A percentile compares a stretch with the other conserved stretches of the same genome.
Evolutionary conservation across 495 filamentous ascomycete genomes (phyloP).

Genomic region (Aspergillus cavernicola): DNA sequence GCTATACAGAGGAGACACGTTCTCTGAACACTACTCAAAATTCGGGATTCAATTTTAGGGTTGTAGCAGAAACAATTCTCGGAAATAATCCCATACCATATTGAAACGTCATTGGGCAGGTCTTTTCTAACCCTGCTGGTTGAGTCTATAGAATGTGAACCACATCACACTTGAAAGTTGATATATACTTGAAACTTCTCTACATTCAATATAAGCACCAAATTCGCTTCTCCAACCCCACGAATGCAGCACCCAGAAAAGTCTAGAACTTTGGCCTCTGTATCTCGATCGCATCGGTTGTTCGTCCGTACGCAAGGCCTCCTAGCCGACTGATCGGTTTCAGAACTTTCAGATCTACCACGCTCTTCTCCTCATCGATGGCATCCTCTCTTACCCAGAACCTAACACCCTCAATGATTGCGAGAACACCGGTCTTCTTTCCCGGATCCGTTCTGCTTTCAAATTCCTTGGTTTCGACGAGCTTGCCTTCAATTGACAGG

Average conservation of each 20-base stretch:
- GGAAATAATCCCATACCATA: too few species aligned
- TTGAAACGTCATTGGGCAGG: too few species aligned
- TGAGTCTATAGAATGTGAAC: too few species aligned
- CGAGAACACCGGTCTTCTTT: constrained; percentile 68
- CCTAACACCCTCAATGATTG: constrained; percentile 75
- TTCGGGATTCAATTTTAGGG: too few species aligned
- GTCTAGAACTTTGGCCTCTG: constrained; percentile 52
- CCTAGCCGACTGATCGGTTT: constrained; percentile 76
- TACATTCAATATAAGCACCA: background rate
- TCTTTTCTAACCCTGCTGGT: too few species aligned
- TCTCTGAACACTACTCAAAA: too few species aligned
- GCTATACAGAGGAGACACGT: too few species aligned
- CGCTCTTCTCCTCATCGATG: constrained; percentile 67
- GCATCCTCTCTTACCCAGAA: constrained; percentile 94
- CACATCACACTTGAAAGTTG: too few species aligned
- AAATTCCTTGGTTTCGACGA: constrained; percentile 72
- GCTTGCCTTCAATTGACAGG: constrained; percentile 74
- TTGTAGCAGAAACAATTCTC: too few species aligned
- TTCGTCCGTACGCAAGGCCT: constrained; percentile 76
- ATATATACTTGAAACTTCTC: too few species aligned
- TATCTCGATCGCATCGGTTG: constrained; percentile 71
- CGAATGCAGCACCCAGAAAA: background rate
- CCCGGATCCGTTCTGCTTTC: constrained; percentile 64
- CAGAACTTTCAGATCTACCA: constrained; percentile 67
- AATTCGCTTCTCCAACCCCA: background rate